Conservation (phyloP, 768 basidiomycete genomes). For the Boletus coccyginus region DNA sequence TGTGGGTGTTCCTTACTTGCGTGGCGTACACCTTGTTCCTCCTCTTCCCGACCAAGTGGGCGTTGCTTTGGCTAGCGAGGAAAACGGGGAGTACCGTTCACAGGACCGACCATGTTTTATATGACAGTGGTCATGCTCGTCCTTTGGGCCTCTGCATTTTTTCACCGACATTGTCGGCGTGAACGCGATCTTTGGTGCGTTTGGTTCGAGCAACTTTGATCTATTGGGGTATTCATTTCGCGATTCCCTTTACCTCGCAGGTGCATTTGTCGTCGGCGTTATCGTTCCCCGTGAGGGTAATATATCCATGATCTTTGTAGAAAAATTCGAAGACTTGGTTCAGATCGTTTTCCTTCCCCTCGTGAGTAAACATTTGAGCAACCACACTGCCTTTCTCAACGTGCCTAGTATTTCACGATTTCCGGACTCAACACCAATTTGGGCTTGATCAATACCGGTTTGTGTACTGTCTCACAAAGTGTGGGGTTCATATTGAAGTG, state of each 20-base stretch:
- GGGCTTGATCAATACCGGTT: slow-evolving; percentile 76
- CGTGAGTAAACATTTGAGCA: slow-evolving; percentile 40
- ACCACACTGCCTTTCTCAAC: background rate
- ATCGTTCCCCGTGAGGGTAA: slow-evolving; percentile 88
- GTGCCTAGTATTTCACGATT: slow-evolving; percentile 81
- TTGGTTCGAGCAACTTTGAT: background rate
- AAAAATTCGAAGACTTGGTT: slow-evolving; percentile 95
- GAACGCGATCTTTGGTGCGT: slow-evolving; percentile 82
- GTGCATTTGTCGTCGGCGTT: slow-evolving; percentile 78
- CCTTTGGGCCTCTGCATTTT: slow-evolving; percentile 84
- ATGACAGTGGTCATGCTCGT: slow-evolving; percentile 84
- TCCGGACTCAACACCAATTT: slow-evolving; percentile 93
- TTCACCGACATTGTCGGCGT: slow-evolving; percentile 96
- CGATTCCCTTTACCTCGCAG: slow-evolving; percentile 30
- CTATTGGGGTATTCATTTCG: background rate
- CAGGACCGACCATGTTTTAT: slow-evolving; percentile 81
- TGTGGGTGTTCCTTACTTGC: slow-evolving; percentile 81
- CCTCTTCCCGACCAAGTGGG: slow-evolving; percentile 61
- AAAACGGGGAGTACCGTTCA: slow-evolving; percentile 77
- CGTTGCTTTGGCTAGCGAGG: slow-evolving; percentile 68
- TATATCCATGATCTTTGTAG: slow-evolving; percentile 79
- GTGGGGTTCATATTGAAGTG: background rate
- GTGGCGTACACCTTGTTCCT: slow-evolving; percentile 80
- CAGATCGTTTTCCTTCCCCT: slow-evolving; percentile 86
- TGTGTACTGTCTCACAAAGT: background rate